These are phyloP conservation scores for Penicillium antarcticum DNA, from an alignment of 495 filamentous ascomycete genomes.

Conservation along the genomic window DNA sequence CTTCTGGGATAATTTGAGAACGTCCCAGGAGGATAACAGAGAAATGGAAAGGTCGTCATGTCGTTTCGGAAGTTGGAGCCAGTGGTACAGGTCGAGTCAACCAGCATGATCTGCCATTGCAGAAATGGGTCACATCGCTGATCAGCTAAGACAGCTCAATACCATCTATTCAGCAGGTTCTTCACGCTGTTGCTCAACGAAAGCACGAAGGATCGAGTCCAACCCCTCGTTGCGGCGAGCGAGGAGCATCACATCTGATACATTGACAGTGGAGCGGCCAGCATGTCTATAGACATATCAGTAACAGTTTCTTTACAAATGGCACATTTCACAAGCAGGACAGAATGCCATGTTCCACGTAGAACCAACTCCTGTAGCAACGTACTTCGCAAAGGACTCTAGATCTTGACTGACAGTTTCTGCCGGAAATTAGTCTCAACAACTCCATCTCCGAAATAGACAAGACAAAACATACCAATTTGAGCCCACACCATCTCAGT, in stretches of 20 bases:
- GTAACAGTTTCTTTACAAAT: too few species aligned
- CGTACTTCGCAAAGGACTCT: conserved; percentile 73
- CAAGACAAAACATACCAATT: conserved; percentile 57
- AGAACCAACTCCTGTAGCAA: background rate
- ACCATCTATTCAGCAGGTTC: conserved; percentile 12
- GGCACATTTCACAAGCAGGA: too few species aligned
- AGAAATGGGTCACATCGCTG: too few species aligned
- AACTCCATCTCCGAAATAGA: background rate
- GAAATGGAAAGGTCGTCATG: too few species aligned
- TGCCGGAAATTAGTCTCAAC: conserved; percentile 27
- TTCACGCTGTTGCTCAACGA: conserved; percentile 54
- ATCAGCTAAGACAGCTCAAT: background rate
- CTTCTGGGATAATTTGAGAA: too few species aligned
- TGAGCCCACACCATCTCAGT: conserved; percentile 91
- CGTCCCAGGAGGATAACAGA: too few species aligned
- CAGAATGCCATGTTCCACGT: too few species aligned
- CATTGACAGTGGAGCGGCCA: conserved; percentile 75
- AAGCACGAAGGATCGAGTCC: conserved; percentile 64
- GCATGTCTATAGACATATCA: conserved; percentile 55
- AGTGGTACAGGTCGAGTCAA: too few species aligned
- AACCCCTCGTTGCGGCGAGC: conserved; percentile 83
- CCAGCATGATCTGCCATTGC: too few species aligned
- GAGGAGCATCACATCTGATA: conserved; percentile 84
- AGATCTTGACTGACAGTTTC: conserved; percentile 74
- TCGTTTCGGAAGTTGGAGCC: too few species aligned